Conservation (phyloP, 495 filamentous ascomycete genomes). For the Xylaria intraflava region DNA sequence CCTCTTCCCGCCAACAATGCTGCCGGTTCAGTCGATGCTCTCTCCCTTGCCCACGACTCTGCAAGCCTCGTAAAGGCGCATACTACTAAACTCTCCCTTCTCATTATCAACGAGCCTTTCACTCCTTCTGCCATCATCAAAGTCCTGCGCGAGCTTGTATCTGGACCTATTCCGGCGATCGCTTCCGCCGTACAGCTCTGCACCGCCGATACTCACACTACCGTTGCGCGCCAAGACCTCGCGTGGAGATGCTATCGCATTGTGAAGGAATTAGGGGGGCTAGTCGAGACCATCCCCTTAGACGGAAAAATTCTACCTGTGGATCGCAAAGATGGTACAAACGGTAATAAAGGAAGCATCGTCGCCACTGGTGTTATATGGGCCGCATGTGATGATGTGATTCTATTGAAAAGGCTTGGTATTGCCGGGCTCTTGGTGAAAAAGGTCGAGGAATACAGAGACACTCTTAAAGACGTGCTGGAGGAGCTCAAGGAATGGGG, state of each 20-base stretch:
- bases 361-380: conserved; percentile 55
- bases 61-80: conserved; percentile 68
- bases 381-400: conserved; percentile 66
- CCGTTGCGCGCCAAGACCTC: conserved; percentile 51
- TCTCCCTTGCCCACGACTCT: conserved; percentile 42
- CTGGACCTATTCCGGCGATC: conserved; percentile 61
- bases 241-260: conserved; percentile 39
- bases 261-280: conserved; percentile 37
- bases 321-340: conserved; percentile 37
- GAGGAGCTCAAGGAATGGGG: conserved; percentile 82
- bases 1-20: neutral
- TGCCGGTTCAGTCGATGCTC: conserved; percentile 35
- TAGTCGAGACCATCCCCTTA: conserved; percentile 40
- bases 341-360: conserved; percentile 47
- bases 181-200: conserved; percentile 62
- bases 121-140: conserved; percentile 64
- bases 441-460: conserved; percentile 60
- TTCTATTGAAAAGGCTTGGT: conserved; percentile 55
- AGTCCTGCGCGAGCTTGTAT: conserved; percentile 59
- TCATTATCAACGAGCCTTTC: conserved; percentile 78
- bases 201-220: conserved; percentile 50
- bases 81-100: conserved; percentile 76
- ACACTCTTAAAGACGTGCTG: conserved; percentile 70
- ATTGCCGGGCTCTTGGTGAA: conserved; percentile 54
- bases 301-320: conserved; percentile 40